phyloP scores from a whole-genome alignment of 2,329 filamentous ascomycete genomes.

The Westerdykella aurantiaca region DNA sequence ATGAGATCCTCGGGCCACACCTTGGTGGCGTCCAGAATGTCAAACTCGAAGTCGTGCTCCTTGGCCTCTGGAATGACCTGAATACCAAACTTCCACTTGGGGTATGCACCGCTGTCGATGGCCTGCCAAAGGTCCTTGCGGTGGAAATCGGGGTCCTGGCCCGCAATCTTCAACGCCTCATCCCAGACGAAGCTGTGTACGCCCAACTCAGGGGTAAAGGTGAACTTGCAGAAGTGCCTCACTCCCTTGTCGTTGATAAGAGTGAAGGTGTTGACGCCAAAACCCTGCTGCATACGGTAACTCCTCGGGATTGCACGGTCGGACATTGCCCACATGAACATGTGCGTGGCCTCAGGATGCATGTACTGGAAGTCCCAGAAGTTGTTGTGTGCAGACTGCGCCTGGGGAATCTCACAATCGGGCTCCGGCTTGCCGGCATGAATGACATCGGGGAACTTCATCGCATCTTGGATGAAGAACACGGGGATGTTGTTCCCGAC shows the following conservation, averaged over 20 bases:
- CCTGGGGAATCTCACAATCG: slow-evolving; percentile 65
- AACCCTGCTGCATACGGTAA: slow-evolving; percentile 80
- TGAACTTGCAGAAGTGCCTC: slow-evolving; percentile 70
- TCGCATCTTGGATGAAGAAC: slow-evolving; percentile 70
- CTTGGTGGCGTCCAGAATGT: slow-evolving; percentile 80
- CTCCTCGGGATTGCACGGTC: slow-evolving; percentile 68
- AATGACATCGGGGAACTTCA: slow-evolving; percentile 67
- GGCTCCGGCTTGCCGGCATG: slow-evolving; percentile 63
- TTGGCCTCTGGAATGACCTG: slow-evolving; percentile 67
- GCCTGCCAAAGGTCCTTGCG: slow-evolving; percentile 70
- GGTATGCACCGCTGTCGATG: slow-evolving; percentile 64
- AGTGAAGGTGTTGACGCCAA: slow-evolving; percentile 74
- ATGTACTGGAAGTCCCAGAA: slow-evolving; percentile 67
- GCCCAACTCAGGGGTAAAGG: slow-evolving; percentile 67
- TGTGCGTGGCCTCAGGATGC: slow-evolving; percentile 68
- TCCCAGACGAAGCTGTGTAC: slow-evolving; percentile 75
- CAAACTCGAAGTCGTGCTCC: slow-evolving; percentile 75
- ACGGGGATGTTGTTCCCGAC: slow-evolving; percentile 71
- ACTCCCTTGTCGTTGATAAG: slow-evolving; percentile 63
- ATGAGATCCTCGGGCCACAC: slow-evolving; percentile 75
- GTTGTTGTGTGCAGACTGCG: slow-evolving; percentile 65
- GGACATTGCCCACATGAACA: slow-evolving; percentile 75
- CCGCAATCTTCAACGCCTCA: slow-evolving; percentile 64
- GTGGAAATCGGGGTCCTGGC: slow-evolving; percentile 69
- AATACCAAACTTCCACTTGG: slow-evolving; percentile 79